Evolutionary conservation across 2,329 filamentous ascomycete genomes (phyloP).

Genomic region (Xylaria sp.): DNA sequence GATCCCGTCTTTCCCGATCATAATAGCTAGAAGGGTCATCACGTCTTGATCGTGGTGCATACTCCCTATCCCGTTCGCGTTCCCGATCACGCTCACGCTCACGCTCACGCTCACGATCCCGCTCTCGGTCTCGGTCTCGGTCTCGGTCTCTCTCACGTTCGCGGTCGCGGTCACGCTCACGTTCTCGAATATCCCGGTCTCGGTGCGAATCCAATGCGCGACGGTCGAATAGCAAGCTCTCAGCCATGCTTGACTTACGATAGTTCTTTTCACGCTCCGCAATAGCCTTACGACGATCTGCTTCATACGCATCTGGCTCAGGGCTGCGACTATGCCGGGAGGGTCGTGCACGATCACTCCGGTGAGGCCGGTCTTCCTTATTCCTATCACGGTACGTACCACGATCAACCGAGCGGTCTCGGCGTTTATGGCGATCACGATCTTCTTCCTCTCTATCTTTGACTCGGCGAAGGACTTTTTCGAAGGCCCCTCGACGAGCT

Average conservation of each 20-base stretch:
- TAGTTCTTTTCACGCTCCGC: slow-evolving; percentile 94
- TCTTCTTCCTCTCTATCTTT: slow-evolving; percentile 92
- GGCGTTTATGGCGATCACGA: slow-evolving; percentile 64
- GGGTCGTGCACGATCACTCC: slow-evolving; percentile 58
- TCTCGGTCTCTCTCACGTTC: slow-evolving; percentile 47
- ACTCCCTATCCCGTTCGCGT: slow-evolving; percentile 54
- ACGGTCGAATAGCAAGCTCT: slow-evolving; percentile 63
- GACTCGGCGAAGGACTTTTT: slow-evolving; percentile 89
- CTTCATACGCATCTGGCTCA: slow-evolving; percentile 94
- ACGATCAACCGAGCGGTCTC: slow-evolving; percentile 62
- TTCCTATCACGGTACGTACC: slow-evolving; percentile 61
- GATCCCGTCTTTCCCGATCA: slow-evolving; percentile 83
- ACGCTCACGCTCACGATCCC: slow-evolving; percentile 45
- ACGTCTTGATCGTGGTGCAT: slow-evolving; percentile 60
- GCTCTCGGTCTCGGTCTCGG: slow-evolving; percentile 45
- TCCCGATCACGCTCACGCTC: slow-evolving; percentile 47
- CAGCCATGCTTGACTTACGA: slow-evolving; percentile 76
- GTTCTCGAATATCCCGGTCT: slow-evolving; percentile 48
- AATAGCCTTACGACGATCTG: slow-evolving; percentile 90
- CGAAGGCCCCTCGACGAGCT: slow-evolving; percentile 80
- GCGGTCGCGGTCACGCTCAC: slow-evolving; percentile 51
- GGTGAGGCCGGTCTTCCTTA: slow-evolving; percentile 68
- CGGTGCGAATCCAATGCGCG: slow-evolving; percentile 54
- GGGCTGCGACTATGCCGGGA: slow-evolving; percentile 79
- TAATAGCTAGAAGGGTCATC: slow-evolving; percentile 71